Evolutionary conservation across 441 rosid genomes (phyloP).

Genomic region (Pelargonium australe): DNA sequence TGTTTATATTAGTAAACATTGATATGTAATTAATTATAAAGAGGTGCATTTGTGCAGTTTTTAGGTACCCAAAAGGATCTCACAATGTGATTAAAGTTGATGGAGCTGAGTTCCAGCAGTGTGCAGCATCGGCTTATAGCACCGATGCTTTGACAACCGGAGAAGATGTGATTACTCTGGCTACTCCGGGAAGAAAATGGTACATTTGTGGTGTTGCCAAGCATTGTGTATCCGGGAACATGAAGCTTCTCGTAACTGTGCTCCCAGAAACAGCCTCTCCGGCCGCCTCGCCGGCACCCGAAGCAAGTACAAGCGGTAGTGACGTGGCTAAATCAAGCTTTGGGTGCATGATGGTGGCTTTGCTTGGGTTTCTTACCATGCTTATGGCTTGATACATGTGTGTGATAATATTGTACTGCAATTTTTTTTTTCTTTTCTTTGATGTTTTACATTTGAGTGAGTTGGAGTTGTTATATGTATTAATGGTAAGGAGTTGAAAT

Average conservation of each 20-base stretch:
- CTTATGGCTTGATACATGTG: neutral
- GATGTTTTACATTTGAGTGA: too few species aligned
- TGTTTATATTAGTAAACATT: too few species aligned
- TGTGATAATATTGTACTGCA: too few species aligned
- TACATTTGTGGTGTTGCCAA: constrained; percentile 3
- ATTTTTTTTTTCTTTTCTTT: too few species aligned
- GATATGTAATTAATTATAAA: too few species aligned
- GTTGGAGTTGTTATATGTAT: too few species aligned
- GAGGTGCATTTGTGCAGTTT: neutral
- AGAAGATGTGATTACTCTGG: neutral
- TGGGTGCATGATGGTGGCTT: neutral
- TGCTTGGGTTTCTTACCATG: neutral
- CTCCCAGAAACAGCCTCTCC: neutral
- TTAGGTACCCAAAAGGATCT: neutral
- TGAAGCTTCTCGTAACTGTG: constrained; percentile 6
- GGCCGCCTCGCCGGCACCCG: neutral
- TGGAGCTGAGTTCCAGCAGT: constrained; percentile 1
- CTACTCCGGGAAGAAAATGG: constrained; percentile 6
- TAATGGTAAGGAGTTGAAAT: too few species aligned
- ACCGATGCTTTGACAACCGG: neutral
- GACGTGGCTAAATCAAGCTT: neutral
- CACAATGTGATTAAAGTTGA: constrained; percentile 2
- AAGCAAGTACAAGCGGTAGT: neutral
- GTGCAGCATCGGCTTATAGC: neutral
- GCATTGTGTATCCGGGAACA: neutral